Evolutionary conservation across 306 rosid genomes (phyloP).

Genomic region (Cicer arietinum): DNA sequence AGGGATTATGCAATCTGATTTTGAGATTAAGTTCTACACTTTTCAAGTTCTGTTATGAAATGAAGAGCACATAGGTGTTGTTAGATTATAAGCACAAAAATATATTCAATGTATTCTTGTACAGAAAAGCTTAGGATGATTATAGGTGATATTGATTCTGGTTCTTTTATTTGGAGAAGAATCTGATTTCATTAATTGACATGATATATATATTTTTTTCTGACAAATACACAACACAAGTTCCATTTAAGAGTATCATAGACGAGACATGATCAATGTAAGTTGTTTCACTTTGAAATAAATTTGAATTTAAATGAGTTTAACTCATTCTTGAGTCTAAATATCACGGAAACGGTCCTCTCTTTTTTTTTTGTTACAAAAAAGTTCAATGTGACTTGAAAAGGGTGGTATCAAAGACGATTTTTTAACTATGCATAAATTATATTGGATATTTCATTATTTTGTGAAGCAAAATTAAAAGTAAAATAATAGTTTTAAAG

Average conservation of each 20-base stretch:
- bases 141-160: slow-evolving; percentile 38
- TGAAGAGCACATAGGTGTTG: slow-evolving; percentile 43
- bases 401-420: too few relatives aligned
- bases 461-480: too few relatives aligned
- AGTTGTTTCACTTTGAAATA: too few relatives aligned
- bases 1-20: slow-evolving; percentile 37
- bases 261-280: too few relatives aligned
- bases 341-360: too few relatives aligned
- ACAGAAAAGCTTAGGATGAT: slow-evolving; percentile 54
- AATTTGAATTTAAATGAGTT: too few relatives aligned
- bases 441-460: too few relatives aligned
- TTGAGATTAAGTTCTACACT: slow-evolving; percentile 30
- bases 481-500: too few relatives aligned
- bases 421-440: too few relatives aligned
- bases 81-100: slow-evolving; percentile 43
- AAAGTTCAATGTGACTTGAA: too few relatives aligned
- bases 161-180: slow-evolving; percentile 42
- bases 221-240: background rate
- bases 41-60: slow-evolving; percentile 29
- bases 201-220: background rate
- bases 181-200: slow-evolving; percentile 30
- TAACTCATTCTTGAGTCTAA: too few relatives aligned
- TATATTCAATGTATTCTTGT: slow-evolving; percentile 52
- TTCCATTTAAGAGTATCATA: background rate
- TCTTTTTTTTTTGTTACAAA: too few relatives aligned